Evolutionary conservation across 257 asterid genomes (phyloP).

Genomic region (Solanum chmielewskii): DNA sequence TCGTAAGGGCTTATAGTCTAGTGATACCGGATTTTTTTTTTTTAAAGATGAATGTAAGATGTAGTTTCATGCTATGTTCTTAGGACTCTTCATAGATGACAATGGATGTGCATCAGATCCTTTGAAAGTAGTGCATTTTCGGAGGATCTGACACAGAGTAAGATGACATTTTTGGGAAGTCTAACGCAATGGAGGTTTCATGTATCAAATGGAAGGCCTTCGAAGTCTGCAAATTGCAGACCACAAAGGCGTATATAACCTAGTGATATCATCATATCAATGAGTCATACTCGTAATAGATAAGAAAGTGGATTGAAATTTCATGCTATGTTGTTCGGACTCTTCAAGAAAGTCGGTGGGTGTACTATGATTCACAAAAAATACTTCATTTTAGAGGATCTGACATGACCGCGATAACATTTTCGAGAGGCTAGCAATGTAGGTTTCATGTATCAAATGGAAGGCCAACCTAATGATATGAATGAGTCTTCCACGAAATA

Average conservation of each 20-base stretch:
- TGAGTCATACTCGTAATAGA: neutral
- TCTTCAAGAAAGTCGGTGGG: neutral
- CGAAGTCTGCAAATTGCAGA: neutral
- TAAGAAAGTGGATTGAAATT: too few species aligned
- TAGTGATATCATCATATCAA: neutral
- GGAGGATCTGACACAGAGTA: neutral
- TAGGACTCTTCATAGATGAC: neutral
- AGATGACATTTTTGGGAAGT: neutral
- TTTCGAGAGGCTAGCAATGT: neutral
- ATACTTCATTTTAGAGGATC: neutral
- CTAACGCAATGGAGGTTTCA: fast-evolving
- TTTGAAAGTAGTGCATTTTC: neutral
- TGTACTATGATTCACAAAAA: neutral
- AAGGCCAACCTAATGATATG: neutral
- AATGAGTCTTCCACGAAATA: neutral
- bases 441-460: neutral
- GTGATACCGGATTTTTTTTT: neutral
- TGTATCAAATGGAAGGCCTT: neutral
- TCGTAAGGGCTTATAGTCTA: neutral
- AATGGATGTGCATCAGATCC: neutral
- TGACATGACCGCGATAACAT: neutral
- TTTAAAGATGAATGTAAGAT: neutral
- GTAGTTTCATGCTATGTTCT: too few species aligned
- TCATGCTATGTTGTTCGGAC: neutral
- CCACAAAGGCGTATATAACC: neutral